phyloP scores from a whole-genome alignment of 78 protist species.

The Monocercomonoides exilis region DNA sequence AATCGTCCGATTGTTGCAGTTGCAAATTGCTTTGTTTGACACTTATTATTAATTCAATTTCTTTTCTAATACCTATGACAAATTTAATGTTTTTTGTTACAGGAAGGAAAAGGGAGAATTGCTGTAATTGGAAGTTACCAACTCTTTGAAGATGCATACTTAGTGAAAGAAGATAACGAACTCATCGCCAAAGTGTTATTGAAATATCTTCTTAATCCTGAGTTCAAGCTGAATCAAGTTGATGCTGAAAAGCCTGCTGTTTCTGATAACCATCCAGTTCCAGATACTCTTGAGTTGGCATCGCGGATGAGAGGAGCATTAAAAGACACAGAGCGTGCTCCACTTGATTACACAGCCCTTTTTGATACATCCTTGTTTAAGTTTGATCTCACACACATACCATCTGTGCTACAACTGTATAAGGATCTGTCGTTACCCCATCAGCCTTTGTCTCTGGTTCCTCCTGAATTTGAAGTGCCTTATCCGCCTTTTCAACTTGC shows the following conservation, averaged over 20 bases:
- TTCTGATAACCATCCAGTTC: background rate
- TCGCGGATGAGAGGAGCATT: conserved; percentile 39
- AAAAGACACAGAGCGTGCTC: conserved; percentile 31
- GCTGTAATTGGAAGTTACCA: background rate
- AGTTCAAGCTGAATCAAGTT: background rate
- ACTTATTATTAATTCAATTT: background rate
- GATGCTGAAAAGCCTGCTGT: background rate
- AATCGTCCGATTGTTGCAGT: conserved; percentile 48
- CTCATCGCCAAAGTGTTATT: background rate
- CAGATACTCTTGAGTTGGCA: conserved; percentile 31
- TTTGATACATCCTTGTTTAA: conserved; percentile 41
- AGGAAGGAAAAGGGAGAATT: background rate
- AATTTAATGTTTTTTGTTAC: too few species aligned
- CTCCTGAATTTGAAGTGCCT: conserved; percentile 67
- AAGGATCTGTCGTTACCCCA: conserved; percentile 39
- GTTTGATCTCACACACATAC: conserved; percentile 48
- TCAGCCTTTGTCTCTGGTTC: conserved; percentile 63
- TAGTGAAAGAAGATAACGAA: background rate
- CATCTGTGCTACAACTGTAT: conserved; percentile 45
- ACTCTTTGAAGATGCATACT: background rate
- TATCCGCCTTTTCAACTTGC: conserved; percentile 48
- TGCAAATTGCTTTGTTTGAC: background rate
- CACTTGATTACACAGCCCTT: conserved; percentile 43
- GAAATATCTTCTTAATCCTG: background rate
- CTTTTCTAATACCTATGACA: background rate